Conservation (phyloP, 2,329 filamentous ascomycete genomes). For the Apiospora marii region DNA sequence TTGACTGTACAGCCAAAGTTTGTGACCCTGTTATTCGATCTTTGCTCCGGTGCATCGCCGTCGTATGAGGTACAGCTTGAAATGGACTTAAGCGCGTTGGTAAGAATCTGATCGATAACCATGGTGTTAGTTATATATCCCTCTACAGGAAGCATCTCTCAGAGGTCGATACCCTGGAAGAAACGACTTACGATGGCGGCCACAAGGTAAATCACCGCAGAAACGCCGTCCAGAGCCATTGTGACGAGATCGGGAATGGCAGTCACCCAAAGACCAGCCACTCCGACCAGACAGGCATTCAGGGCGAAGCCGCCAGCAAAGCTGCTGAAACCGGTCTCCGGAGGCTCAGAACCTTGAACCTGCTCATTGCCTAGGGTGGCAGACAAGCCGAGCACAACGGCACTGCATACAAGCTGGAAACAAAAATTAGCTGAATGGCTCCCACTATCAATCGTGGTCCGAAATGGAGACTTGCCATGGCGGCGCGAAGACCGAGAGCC, state of each 20-base stretch:
- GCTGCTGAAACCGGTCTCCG: background rate
- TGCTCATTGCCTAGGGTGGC: background rate
- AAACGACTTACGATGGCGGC: background rate
- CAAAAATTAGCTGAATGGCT: background rate
- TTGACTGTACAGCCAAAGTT: background rate
- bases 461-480: background rate
- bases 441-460: background rate
- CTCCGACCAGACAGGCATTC: background rate
- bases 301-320: background rate
- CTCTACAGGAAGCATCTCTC: background rate
- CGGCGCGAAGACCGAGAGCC: background rate
- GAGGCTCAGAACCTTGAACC: background rate
- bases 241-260: background rate
- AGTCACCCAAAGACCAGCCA: background rate
- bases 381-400: background rate
- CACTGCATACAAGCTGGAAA: background rate
- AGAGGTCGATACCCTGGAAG: too few species aligned
- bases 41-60: fast-evolving
- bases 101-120: background rate
- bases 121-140: background rate
- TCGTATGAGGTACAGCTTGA: background rate
- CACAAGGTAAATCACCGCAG: background rate
- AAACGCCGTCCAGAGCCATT: background rate
- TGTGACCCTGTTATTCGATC: background rate
- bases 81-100: background rate